Conservation (phyloP, 2,329 filamentous ascomycete genomes). For the Aspergillus amoenus region DNA sequence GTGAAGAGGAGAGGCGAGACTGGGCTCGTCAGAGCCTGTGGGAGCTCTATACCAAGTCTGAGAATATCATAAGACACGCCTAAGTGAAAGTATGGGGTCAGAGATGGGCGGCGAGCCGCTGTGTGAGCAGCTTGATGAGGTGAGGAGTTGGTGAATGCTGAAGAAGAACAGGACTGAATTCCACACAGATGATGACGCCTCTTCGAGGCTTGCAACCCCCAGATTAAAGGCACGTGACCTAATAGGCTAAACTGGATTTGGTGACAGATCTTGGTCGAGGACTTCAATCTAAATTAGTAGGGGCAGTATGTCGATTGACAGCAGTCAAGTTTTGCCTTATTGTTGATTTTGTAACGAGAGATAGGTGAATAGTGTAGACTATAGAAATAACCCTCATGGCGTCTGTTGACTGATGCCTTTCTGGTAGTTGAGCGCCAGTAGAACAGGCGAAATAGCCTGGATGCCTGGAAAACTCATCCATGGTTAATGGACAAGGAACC, state of each 20-base stretch:
- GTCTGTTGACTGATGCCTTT: not conserved
- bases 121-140: not conserved
- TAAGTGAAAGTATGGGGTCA: conserved; percentile 1
- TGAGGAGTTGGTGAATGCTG: not conserved
- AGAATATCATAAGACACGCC: conserved; percentile 10
- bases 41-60: conserved; percentile 8
- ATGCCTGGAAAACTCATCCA: not conserved
- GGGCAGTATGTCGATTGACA: not conserved
- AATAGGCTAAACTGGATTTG: not conserved
- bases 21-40: conserved; percentile 15
- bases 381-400: not conserved
- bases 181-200: not conserved
- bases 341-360: not conserved
- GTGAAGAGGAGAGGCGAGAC: conserved; percentile 11
- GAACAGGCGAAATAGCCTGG: not conserved
- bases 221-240: not conserved
- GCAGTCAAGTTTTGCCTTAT: not conserved
- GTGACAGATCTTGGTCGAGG: not conserved
- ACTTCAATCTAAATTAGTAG: not conserved
- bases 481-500: not conserved
- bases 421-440: not conserved
- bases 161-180: not conserved
- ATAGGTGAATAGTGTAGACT: not conserved
- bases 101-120: not conserved
- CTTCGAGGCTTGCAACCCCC: not conserved